A percentile compares a stretch with the other conserved stretches of the same genome.
These are phyloP conservation scores for Pueraria montana DNA, from an alignment of 306 rosid genomes.

Conservation along the genomic window DNA sequence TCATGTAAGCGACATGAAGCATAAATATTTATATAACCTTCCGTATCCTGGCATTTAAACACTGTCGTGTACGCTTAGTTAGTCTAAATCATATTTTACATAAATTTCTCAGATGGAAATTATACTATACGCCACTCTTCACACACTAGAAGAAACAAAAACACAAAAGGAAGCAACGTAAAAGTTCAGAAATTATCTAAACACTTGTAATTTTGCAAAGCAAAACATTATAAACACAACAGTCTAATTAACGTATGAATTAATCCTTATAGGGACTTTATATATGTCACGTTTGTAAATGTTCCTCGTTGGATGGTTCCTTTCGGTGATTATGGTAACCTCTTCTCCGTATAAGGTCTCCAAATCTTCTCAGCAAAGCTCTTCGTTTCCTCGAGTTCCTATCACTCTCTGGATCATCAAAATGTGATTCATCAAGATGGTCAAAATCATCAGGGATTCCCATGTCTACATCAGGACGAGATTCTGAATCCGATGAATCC, in stretches of 20 bases:
- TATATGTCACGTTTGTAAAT: conserved; percentile 31
- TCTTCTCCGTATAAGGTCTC: conserved; percentile 80
- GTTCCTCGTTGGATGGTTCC: conserved; percentile 57
- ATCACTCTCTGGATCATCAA: conserved; percentile 63
- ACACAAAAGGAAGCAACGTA: not conserved
- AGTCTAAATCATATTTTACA: not conserved
- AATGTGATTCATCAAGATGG: conserved; percentile 57
- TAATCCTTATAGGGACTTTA: not conserved
- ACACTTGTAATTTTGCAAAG: not conserved
- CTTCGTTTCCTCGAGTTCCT: conserved; percentile 75
- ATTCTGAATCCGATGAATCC: conserved; percentile 56
- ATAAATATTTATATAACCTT: not conserved
- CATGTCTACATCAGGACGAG: conserved; percentile 54
- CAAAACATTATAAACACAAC: not conserved
- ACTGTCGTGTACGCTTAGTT: no score
- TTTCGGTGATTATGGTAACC: conserved; percentile 37
- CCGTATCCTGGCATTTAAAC: not conserved
- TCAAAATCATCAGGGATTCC: conserved; percentile 59
- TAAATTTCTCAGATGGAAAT: not conserved
- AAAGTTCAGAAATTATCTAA: not conserved
- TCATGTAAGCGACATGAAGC: not conserved
- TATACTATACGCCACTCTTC: not conserved
- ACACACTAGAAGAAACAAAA: not conserved
- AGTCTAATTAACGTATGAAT: not conserved
- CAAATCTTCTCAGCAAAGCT: conserved; percentile 81